Evolutionary conservation across 2,329 filamentous ascomycete species (phyloP).

Genomic region (Neonectria ditissima): DNA sequence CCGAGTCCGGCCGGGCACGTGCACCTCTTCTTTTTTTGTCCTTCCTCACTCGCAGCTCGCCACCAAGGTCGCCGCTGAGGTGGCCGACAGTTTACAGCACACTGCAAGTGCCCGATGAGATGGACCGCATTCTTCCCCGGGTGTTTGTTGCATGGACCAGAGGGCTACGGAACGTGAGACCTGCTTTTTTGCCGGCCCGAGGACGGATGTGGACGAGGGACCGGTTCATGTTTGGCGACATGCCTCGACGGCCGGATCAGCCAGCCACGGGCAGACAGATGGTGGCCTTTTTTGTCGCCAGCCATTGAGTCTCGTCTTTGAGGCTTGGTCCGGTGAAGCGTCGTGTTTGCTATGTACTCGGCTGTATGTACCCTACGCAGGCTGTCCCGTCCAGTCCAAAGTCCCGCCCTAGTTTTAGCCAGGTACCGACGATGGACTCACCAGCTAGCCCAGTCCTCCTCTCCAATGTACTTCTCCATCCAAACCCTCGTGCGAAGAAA

Average conservation of each 20-base stretch:
- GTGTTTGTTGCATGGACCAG: slow-evolving; percentile 5
- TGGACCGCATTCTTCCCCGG: neutral
- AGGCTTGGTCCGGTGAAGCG: too few species aligned
- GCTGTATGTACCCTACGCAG: too few species aligned
- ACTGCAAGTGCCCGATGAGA: neutral
- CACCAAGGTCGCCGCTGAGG: slow-evolving; percentile 10
- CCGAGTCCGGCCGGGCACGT: neutral
- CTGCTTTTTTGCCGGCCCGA: neutral
- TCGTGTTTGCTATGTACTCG: neutral
- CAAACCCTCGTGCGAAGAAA: neutral
- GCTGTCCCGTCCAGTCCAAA: neutral
- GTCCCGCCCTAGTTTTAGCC: neutral
- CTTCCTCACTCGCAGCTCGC: neutral
- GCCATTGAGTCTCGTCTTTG: too few species aligned
- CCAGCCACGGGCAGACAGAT: slow-evolving; percentile 4
- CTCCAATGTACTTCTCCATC: neutral
- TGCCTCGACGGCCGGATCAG: neutral
- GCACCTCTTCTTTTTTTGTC: too few species aligned
- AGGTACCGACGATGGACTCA: too few species aligned
- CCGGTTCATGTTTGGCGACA: neutral
- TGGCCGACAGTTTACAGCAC: slow-evolving; percentile 3
- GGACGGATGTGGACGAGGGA: neutral
- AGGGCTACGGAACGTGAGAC: neutral
- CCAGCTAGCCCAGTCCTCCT: too few species aligned
- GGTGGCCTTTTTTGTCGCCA: too few species aligned